Conservation (phyloP, 2,329 filamentous ascomycete species). For the Fusarium devonianum region DNA sequence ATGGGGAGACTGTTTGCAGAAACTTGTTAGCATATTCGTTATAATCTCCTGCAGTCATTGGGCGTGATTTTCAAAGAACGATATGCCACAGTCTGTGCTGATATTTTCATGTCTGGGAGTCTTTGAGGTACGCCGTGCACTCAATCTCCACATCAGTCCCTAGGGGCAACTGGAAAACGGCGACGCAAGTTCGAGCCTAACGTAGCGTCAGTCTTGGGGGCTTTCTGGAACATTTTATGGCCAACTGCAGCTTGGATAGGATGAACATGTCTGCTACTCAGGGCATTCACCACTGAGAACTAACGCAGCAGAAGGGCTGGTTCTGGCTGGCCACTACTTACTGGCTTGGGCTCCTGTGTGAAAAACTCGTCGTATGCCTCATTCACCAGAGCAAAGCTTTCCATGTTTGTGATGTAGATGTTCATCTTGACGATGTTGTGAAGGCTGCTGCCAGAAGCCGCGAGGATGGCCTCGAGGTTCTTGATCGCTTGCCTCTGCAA, state of each 20-base stretch:
- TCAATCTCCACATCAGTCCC: constrained; percentile 79
- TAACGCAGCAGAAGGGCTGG: neutral
- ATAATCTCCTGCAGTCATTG: too few species aligned
- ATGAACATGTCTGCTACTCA: neutral
- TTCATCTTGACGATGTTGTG: constrained; percentile 72
- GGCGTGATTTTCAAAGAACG: neutral
- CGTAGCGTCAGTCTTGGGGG: constrained; percentile 50
- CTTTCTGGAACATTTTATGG: neutral
- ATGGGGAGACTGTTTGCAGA: too few species aligned
- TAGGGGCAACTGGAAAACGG: constrained; percentile 75
- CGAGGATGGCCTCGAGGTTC: constrained; percentile 66
- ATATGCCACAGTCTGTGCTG: neutral
- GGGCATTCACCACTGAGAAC: too few species aligned
- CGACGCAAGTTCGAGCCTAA: constrained; percentile 70
- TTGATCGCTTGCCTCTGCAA: constrained; percentile 56
- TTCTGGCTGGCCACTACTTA: constrained; percentile 45
- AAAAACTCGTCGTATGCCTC: constrained; percentile 62
- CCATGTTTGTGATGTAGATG: constrained; percentile 70
- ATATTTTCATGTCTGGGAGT: neutral
- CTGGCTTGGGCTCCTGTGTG: constrained; percentile 54
- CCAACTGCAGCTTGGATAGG: neutral
- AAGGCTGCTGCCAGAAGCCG: constrained; percentile 65
- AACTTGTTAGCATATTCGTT: too few species aligned
- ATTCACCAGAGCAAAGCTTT: constrained; percentile 67
- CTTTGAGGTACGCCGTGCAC: constrained; percentile 55